phyloP scores from a whole-genome alignment of 441 rosid genomes.

The Macaranga tanarius region DNA sequence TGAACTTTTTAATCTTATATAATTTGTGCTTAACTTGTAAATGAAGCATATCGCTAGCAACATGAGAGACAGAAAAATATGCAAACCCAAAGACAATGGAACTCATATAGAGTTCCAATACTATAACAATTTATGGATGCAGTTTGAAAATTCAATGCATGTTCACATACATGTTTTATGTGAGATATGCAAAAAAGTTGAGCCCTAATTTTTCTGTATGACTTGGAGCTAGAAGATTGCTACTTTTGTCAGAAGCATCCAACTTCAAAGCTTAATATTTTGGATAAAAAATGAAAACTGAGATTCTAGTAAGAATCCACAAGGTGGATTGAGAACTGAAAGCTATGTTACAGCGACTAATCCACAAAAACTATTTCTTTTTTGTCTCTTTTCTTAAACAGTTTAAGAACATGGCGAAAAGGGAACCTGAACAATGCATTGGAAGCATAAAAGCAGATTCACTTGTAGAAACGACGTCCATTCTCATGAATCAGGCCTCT shows the following conservation, averaged over 20 bases:
- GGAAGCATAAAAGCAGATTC: not conserved
- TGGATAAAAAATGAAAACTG: not conserved
- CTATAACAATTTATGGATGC: too few species aligned
- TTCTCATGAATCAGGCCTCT: not conserved
- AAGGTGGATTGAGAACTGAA: not conserved
- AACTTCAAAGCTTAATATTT: not conserved
- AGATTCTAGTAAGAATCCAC: not conserved
- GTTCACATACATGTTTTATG: not conserved
- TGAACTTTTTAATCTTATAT: not conserved
- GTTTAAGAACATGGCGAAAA: not conserved
- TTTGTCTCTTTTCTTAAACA: not conserved
- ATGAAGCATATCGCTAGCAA: not conserved
- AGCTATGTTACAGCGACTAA: not conserved
- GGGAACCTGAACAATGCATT: not conserved
- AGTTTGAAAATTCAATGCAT: not conserved
- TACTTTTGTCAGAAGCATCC: not conserved
- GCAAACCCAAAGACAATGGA: not conserved
- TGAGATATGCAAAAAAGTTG: not conserved
- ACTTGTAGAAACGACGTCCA: not conserved
- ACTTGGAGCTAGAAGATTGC: not conserved
- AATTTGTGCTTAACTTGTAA: not conserved
- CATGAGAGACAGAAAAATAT: not conserved
- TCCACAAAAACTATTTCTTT: not conserved
- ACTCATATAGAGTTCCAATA: not conserved
- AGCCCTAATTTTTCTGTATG: not conserved